Evolutionary conservation across 1,139 yeast genomes (phyloP).

Genomic region (Geotrichum aggregatum): DNA sequence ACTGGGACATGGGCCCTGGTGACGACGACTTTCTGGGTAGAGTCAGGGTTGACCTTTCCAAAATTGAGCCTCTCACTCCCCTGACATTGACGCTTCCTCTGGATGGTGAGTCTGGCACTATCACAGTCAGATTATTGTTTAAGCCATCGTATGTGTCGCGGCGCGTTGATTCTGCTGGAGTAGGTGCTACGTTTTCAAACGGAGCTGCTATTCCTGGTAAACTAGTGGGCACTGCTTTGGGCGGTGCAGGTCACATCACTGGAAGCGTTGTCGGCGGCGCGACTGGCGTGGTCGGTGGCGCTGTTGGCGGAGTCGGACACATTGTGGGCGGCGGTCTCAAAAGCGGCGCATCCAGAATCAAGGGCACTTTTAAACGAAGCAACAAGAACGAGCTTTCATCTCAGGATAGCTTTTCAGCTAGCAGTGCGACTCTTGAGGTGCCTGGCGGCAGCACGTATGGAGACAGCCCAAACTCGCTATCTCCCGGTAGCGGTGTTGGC

Average conservation of each 20-base stretch:
- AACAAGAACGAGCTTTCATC: slow-evolving; percentile 13
- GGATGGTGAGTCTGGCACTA: slow-evolving; percentile 51
- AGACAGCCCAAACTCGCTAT: slow-evolving; percentile 2
- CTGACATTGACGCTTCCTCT: slow-evolving; percentile 55
- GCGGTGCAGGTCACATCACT: slow-evolving; percentile 41
- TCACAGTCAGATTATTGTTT: slow-evolving; percentile 58
- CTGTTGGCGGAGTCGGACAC: slow-evolving; percentile 43
- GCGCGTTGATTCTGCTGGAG: slow-evolving; percentile 34
- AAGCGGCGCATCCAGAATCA: slow-evolving; percentile 18
- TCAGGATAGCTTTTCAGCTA: neutral
- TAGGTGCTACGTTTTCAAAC: slow-evolving; percentile 30
- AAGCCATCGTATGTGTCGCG: slow-evolving; percentile 63
- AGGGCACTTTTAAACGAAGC: slow-evolving; percentile 13
- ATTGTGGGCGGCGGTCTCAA: slow-evolving; percentile 37
- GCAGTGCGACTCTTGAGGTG: slow-evolving; percentile 1
- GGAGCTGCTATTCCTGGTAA: slow-evolving; percentile 27
- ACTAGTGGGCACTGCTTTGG: slow-evolving; percentile 34
- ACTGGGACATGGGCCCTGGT: slow-evolving; percentile 91
- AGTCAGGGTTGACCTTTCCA: slow-evolving; percentile 55
- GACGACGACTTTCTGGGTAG: slow-evolving; percentile 76
- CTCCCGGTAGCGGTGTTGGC: no score
- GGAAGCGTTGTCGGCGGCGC: slow-evolving; percentile 45
- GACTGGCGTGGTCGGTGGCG: slow-evolving; percentile 39
- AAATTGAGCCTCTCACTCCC: slow-evolving; percentile 55
- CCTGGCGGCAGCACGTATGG: neutral